phyloP scores from a whole-genome alignment of 805 yeast genomes.

The Metschnikowia santaceciliae region DNA sequence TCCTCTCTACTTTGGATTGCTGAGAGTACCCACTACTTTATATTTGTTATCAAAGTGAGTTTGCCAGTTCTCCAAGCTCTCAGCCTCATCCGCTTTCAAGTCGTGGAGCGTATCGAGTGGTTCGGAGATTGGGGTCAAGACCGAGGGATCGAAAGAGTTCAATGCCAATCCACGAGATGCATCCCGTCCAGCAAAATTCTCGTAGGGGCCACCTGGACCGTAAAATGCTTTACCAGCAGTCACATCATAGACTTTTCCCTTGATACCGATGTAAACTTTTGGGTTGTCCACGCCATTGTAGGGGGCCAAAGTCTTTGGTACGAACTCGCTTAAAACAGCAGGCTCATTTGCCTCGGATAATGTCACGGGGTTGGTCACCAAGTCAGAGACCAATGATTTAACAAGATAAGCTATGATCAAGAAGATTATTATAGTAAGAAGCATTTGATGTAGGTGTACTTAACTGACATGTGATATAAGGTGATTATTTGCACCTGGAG shows the following conservation, averaged over 20 bases:
- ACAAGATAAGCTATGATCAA: constrained; percentile 30
- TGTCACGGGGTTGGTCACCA: constrained; percentile 29
- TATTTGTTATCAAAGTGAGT: constrained; percentile 79
- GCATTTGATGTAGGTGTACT: constrained; percentile 13
- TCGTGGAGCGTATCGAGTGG: constrained; percentile 74
- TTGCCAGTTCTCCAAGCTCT: constrained; percentile 80
- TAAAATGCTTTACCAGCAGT: constrained; percentile 76
- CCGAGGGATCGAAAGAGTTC: constrained; percentile 73
- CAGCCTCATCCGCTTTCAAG: constrained; percentile 55
- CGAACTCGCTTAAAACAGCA: constrained; percentile 52
- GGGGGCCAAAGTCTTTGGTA: constrained; percentile 68
- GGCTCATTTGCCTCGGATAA: constrained; percentile 22
- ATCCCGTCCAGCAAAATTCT: constrained; percentile 93
- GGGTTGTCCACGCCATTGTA: constrained; percentile 80
- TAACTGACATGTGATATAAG: background rate
- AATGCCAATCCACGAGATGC: constrained; percentile 89
- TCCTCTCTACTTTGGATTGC: constrained; percentile 18
- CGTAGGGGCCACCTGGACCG: constrained; percentile 95
- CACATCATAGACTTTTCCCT: constrained; percentile 83
- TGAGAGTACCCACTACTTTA: constrained; percentile 70
- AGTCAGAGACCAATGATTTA: constrained; percentile 24
- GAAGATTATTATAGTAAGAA: constrained; percentile 29
- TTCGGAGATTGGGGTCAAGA: constrained; percentile 64
- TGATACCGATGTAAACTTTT: constrained; percentile 80
- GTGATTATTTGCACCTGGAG: constrained; percentile 1